Evolutionary conservation across 805 yeast species (phyloP).

Genomic region (fission yeast (Schizosaccharomyces pombe)): DNA sequence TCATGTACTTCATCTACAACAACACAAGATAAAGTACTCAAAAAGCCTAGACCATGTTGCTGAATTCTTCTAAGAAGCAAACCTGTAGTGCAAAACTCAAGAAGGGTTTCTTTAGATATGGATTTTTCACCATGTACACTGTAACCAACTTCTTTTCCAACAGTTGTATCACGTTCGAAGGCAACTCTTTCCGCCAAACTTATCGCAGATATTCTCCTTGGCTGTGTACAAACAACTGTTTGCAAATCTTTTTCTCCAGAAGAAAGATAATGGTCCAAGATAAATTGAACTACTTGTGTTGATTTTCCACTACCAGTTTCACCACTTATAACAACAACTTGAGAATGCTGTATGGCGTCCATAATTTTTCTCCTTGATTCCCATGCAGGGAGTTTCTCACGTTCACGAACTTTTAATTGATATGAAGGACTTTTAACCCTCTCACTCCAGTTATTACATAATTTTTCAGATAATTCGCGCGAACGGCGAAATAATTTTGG

Average conservation of each 20-base stretch:
- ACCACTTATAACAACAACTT: conserved; percentile 68
- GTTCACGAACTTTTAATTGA: conserved; percentile 19
- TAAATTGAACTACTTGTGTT: conserved; percentile 78
- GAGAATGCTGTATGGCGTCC: conserved; percentile 22
- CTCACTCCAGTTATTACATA: not conserved
- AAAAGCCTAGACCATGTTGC: conserved; percentile 29
- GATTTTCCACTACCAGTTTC: conserved; percentile 97
- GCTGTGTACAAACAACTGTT: conserved; percentile 78
- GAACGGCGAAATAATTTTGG: not conserved
- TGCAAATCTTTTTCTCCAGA: conserved; percentile 24
- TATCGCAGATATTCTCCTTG: conserved; percentile 84
- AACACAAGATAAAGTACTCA: conserved; percentile 33
- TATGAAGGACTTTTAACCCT: not conserved
- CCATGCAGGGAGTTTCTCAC: conserved; percentile 56
- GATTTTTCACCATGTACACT: conserved; percentile 75
- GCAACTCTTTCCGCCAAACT: conserved; percentile 85
- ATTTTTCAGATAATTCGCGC: not conserved
- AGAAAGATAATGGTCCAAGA: conserved; percentile 37
- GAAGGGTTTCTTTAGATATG: conserved; percentile 34
- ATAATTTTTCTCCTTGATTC: conserved; percentile 14
- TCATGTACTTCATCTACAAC: conserved; percentile 95
- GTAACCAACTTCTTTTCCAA: conserved; percentile 70
- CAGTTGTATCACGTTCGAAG: conserved; percentile 41
- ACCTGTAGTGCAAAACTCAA: conserved; percentile 85
- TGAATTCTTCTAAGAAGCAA: conserved; percentile 71